Percentiles rank a stretch among this genome's conserved stretches.
Conservation (phyloP, 2,329 filamentous ascomycete genomes). For the Aaosphaeria pasadenensis region DNA sequence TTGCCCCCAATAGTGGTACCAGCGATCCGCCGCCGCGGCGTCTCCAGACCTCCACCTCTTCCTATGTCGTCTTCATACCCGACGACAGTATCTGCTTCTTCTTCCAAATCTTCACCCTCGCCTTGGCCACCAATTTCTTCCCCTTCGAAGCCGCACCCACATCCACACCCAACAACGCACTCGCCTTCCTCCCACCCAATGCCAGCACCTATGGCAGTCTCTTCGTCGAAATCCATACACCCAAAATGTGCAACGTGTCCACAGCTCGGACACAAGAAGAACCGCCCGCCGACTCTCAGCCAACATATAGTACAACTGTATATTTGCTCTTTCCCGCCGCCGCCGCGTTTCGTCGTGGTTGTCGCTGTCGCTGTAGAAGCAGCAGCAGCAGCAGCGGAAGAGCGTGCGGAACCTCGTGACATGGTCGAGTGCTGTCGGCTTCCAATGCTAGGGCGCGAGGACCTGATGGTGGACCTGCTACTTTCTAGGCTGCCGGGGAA, state of each 20-base stretch:
- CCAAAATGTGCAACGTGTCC: conserved; percentile 36
- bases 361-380: background rate
- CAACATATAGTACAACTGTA: conserved; percentile 38
- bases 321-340: conserved; percentile 14
- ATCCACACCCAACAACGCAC: conserved; percentile 41
- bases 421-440: background rate
- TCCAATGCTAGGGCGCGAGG: conserved; percentile 12
- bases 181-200: conserved; percentile 32
- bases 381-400: background rate
- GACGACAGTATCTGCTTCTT: background rate
- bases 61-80: too few species aligned
- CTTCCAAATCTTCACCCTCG: background rate
- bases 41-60: too few species aligned
- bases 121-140: conserved; percentile 36
- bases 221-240: conserved; percentile 43
- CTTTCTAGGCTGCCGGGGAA: background rate
- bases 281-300: conserved; percentile 34
- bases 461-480: background rate
- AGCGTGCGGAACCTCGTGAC: too few species aligned
- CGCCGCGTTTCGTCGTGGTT: background rate
- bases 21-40: too few species aligned
- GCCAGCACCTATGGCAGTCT: conserved; percentile 50
- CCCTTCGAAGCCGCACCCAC: conserved; percentile 37
- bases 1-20: too few species aligned
- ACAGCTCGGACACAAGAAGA: conserved; percentile 34